Evolutionary conservation across 129 eudicot genomes (phyloP).

Genomic region (Sambucus nigra): DNA sequence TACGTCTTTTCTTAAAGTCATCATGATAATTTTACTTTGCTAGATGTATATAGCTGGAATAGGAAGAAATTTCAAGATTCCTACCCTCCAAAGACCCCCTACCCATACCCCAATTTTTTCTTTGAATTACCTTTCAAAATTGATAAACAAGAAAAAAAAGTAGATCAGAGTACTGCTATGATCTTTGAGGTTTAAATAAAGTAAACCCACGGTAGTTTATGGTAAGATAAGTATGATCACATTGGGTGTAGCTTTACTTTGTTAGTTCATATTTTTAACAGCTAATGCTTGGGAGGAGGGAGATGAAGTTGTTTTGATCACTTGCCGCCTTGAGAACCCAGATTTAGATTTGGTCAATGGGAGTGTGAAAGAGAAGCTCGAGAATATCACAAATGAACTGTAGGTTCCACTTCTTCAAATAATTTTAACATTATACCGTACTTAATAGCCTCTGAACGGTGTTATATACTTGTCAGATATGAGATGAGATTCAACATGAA

Average conservation of each 20-base stretch:
- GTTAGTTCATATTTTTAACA: slow-evolving; percentile 12
- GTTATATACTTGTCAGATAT: slow-evolving; percentile 39
- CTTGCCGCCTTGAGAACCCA: slow-evolving; percentile 75
- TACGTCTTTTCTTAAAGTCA: no score
- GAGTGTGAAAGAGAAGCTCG: slow-evolving; percentile 42
- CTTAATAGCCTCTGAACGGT: not conserved
- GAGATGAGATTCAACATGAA: slow-evolving; percentile 98
- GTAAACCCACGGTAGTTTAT: no score
- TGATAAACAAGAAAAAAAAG: no score
- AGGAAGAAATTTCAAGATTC: not conserved
- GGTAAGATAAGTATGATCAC: no score
- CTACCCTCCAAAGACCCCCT: no score
- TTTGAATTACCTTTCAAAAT: no score
- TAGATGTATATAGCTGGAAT: not conserved
- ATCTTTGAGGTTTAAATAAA: no score
- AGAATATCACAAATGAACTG: slow-evolving; percentile 74
- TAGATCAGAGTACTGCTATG: no score
- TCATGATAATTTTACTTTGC: no score
- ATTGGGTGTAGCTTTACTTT: not conserved
- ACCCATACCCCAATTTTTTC: no score
- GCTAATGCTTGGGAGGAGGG: slow-evolving; percentile 99
- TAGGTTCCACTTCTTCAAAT: slow-evolving; percentile 23
- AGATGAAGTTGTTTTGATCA: slow-evolving; percentile 82
- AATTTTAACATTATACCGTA: not conserved
- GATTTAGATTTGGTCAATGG: slow-evolving; percentile 69